Conservation (phyloP, 805 yeast genomes). For the Tetrapisispora nanseiensis region DNA sequence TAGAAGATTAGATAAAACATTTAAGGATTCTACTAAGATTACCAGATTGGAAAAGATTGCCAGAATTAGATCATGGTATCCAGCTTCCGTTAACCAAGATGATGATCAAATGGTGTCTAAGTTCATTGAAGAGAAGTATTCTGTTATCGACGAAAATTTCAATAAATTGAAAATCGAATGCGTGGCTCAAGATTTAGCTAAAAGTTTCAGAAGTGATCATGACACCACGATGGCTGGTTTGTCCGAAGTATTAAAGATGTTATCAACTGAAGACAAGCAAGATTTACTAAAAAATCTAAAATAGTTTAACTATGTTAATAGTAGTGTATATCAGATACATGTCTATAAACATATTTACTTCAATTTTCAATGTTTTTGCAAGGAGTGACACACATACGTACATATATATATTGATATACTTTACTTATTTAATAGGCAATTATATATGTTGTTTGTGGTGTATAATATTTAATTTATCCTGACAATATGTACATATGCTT, state of each 20-base stretch:
- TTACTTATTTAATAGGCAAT: too few relatives aligned
- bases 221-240: conserved; percentile 45
- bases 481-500: not conserved
- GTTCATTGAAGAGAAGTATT: conserved; percentile 78
- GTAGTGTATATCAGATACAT: too few relatives aligned
- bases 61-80: conserved; percentile 80
- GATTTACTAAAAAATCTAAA: conserved; percentile 31
- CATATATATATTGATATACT: too few relatives aligned
- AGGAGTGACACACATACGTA: too few relatives aligned
- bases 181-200: conserved; percentile 54
- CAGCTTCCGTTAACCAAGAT: conserved; percentile 54
- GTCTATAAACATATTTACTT: too few relatives aligned
- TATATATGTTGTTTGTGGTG: too few relatives aligned
- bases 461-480: too few relatives aligned
- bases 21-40: conserved; percentile 34
- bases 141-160: conserved; percentile 47
- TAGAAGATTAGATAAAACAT: conserved; percentile 57
- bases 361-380: too few relatives aligned
- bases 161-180: conserved; percentile 58
- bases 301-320: too few relatives aligned
- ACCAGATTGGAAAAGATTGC: conserved; percentile 75
- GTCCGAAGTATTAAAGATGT: conserved; percentile 42
- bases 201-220: conserved; percentile 46
- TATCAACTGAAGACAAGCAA: conserved; percentile 47
- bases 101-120: conserved; percentile 70